These are phyloP conservation scores for Colletotrichum eremochloae DNA, from an alignment of 2,329 filamentous ascomycete genomes.

Conservation along the genomic window DNA sequence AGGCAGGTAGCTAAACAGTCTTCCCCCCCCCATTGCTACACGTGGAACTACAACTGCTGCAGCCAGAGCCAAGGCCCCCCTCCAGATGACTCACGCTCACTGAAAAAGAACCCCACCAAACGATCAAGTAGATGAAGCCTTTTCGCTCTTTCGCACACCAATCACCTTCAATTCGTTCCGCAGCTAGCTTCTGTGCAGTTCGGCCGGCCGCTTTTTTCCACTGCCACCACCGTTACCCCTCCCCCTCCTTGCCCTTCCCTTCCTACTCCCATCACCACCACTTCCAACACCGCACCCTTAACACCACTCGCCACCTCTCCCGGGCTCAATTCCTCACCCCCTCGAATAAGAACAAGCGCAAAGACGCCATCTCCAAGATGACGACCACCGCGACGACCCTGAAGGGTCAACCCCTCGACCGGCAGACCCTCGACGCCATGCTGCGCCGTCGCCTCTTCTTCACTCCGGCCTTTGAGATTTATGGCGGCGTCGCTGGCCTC, in stretches of 20 bases:
- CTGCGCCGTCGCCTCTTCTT: conserved; percentile 93
- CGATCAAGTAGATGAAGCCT: conserved; percentile 41
- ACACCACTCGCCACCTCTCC: conserved; percentile 34
- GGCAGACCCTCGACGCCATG: conserved; percentile 83
- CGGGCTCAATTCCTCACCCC: conserved; percentile 33
- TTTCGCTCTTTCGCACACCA: conserved; percentile 39
- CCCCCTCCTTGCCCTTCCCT: conserved; percentile 33
- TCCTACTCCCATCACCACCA: conserved; percentile 20
- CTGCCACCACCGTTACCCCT: conserved; percentile 39
- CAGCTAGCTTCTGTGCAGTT: conserved; percentile 43
- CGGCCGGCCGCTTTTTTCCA: conserved; percentile 42
- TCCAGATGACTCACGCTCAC: conserved; percentile 42
- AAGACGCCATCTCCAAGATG: conserved; percentile 53
- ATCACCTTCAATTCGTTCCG: conserved; percentile 43
- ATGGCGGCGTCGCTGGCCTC: conserved; percentile 88
- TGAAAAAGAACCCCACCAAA: conserved; percentile 38
- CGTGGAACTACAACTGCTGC: neutral
- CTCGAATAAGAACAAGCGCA: conserved; percentile 35
- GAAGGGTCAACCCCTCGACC: conserved; percentile 91
- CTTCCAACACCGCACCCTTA: conserved; percentile 33
- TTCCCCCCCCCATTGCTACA: neutral
- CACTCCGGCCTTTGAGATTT: conserved; percentile 96
- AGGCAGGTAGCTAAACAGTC: conserved; percentile 6
- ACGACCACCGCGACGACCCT: conserved; percentile 76
- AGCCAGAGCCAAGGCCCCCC: conserved; percentile 1